Base-by-base conservation (phyloP, 2,329 filamentous ascomycete species). In the Rhytidhysteron rufulum region DNA sequence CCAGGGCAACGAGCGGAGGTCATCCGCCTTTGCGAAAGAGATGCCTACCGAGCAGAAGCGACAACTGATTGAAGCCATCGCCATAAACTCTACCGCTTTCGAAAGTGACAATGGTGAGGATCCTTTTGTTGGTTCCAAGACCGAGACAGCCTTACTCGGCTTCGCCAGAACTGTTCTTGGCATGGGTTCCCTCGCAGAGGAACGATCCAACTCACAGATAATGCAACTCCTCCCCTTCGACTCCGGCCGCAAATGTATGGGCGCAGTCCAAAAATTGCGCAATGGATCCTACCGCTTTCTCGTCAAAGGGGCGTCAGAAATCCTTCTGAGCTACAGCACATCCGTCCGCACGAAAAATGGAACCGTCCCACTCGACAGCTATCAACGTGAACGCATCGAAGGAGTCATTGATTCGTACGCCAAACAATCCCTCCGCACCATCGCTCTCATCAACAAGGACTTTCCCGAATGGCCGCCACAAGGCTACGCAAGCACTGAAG, bases 251-350 rank as follows among this genome's bases (percentile, higher is more conserved):
- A 78, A 78, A 56, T 77, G 73, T 48, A 79, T 79, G 72, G 75
- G 69, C 22, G 71, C 73, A 4, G 74, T 78, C 13, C 64, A 78
- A 48, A 74, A 70, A 51, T 62, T 75, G 1, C 52, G 65, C 0
- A 58, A 68, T 40, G 71, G 64, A 4, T 65, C 56, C 18, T 77
- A 73, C 51, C 68, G 76, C 15, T 62, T 75, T 4, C 64, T 76
- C n/a, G 68, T 74, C 39, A 79, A 79, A 55, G 76, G 76, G 30
- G 76, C 75, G n/a, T 77, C 75, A 0, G 76, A 79, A 51, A 78
- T 79, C 39, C 60, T 78, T 2, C 62, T 78, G 6, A 52, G 57
- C 16, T 69, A 68, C 51, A 73, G 71, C 46, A 60, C 52, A 19
- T 10, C 25, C 48, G 44, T 27, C 40, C 46, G 2, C 24, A 19